Evolutionary conservation across 345 rosid species (phyloP).

Genomic region (Arabidopsis suecica): DNA sequence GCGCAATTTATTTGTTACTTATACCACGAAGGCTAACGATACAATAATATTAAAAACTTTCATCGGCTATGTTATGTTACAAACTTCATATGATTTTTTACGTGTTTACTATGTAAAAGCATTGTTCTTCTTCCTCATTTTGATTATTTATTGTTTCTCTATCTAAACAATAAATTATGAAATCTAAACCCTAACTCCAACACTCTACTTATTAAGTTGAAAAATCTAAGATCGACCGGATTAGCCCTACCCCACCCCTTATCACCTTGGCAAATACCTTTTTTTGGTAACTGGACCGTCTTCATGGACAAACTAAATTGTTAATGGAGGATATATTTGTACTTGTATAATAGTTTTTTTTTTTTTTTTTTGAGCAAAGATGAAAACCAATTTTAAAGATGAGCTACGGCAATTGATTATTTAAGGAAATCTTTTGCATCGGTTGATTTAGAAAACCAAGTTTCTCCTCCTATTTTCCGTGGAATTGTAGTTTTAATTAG

Average conservation of each 20-base stretch:
- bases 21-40: neutral
- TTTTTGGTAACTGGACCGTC: slow-evolving; percentile 18
- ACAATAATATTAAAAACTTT: neutral
- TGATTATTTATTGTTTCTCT: neutral
- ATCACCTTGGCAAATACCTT: slow-evolving; percentile 16
- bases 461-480: too few species aligned
- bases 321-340: neutral
- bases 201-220: neutral
- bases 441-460: too few species aligned
- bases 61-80: neutral
- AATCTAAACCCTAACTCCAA: neutral
- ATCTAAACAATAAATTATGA: neutral
- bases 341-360: neutral
- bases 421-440: neutral
- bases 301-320: neutral
- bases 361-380: too few species aligned
- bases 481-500: too few species aligned
- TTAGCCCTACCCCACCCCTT: neutral
- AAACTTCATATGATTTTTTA: neutral
- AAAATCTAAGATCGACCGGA: neutral
- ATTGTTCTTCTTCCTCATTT: neutral
- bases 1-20: neutral
- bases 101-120: neutral
- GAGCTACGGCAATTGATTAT: neutral
- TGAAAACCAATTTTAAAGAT: neutral